These are phyloP conservation scores for Sphenostylis stenocarpa DNA, from an alignment of 306 rosid genomes.

Conservation along the genomic window DNA sequence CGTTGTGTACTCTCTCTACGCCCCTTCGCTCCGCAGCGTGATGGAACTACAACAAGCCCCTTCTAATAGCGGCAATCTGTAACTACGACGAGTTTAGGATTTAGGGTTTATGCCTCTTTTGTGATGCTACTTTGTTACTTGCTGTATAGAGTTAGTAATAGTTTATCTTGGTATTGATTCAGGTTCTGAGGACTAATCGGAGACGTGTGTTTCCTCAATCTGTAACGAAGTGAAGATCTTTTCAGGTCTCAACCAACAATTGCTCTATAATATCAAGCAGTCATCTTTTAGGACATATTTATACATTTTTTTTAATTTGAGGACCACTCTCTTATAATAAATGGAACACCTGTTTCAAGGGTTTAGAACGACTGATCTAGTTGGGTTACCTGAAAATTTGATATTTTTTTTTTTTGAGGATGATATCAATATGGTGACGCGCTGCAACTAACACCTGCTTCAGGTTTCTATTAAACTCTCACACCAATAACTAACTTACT, in stretches of 20 bases:
- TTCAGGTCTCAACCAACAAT: background rate
- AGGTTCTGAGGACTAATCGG: conserved; percentile 18
- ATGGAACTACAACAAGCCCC: conserved; percentile 48
- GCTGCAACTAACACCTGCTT: no score
- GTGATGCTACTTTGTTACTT: background rate
- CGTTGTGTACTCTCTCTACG: conserved; percentile 61
- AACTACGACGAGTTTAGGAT: no score
- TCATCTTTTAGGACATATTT: background rate
- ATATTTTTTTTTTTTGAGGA: background rate
- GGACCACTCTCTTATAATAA: background rate
- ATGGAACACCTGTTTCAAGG: background rate
- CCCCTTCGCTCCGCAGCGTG: conserved; percentile 60
- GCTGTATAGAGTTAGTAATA: background rate
- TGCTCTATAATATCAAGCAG: background rate
- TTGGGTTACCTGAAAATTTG: background rate
- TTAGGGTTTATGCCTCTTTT: background rate
- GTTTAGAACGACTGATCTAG: conserved; percentile 4
- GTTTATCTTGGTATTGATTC: background rate
- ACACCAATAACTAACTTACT: no score
- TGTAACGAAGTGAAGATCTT: background rate
- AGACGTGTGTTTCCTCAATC: background rate
- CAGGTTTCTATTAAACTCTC: no score
- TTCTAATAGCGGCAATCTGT: background rate
- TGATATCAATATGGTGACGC: background rate
- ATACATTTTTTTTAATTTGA: background rate